Base-by-base conservation (phyloP, 1,284 basidiomycete genomes). In the Abortiporus biennis region DNA sequence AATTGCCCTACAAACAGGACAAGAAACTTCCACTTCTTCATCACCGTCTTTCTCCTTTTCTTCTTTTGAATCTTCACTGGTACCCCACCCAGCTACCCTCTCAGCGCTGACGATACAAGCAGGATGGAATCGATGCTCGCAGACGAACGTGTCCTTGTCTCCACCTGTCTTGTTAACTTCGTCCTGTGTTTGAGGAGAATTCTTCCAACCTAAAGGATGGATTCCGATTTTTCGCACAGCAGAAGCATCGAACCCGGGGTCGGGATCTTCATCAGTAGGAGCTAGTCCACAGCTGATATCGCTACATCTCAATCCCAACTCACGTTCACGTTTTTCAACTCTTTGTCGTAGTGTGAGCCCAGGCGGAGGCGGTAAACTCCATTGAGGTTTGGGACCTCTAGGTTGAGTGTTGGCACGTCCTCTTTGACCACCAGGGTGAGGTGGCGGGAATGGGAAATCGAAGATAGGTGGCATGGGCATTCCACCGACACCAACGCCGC, bases 41-140 rank as follows among this genome's bases (percentile, higher is more conserved):
- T 63, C 68, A 8, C 57, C 54, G 11, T 40, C 37, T 22, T 48
- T 58, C 34, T 48, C 38, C 40, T 60, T 52, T 15, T 61, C 57
- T 32, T 64, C 66, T 16, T 60, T 56, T 35, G 65, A 57, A 34
- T 60, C 61, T 40, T 69, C 71, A 44, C 74, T 71, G 6, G 65
- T 68, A 22, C 77, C 79, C 59, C 69, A 73, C 13, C 78, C 66
- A 9, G 80, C 75, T 20, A 85, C 78, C 34, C 85, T 71, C 59
- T 80, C 80, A 12, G 84, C 75, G 48, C 73, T 81, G n/a, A 88
- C 83, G 27, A 88, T 55, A 58, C 85, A 88, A 38, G 75, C 62
- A 8, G 76, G 69, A 54, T 88, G 85, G 67, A 87, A 87, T 31
- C 54, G 61, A 58, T 88, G 85, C 30, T 57, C 49, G 53, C 85